Evolutionary conservation across 2,329 filamentous ascomycete species (phyloP), one percentile per base, ranked within the genome.

Genomic region (Cercospora sp.): DNA sequence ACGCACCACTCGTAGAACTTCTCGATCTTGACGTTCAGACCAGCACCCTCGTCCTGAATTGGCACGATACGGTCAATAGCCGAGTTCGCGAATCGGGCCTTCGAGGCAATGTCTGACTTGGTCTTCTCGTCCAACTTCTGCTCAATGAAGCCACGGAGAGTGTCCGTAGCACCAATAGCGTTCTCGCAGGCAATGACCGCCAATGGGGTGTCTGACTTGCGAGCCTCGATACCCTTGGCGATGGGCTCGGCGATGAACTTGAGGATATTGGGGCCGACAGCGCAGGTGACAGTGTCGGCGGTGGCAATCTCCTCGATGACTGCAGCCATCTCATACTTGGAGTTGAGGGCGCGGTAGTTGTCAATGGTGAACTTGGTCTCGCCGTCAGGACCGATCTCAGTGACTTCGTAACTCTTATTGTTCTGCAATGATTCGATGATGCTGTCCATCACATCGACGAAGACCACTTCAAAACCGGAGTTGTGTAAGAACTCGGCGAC

Each of bases 1-100:
- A 99, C 94, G 45, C 95, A 94, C 95, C 95, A 99, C 84, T 99
- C 95, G 84, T 92, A 97, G 86, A 98, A 99, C 83, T 95, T 95
- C 86, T 99, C 95, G 59, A 99, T 93, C 77, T 90, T 94, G 73
- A 99, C 95, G 77, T 97, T 90, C 55, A 99, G 87, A 65, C 93
- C 93, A 26, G 90, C 88, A 75, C 92, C 84, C 61, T 88, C 83
- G 69, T 93, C 90, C 83, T 98, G 95, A 53, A 93, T 92, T 13
- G 95, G 95, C 26, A 98, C 95, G 79, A 99, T 99, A 69, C 95
- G 92, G 85, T 99, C 95, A 79, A 99, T 97, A 75, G 95, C 95
- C 70, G 93, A 97, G 85, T 99, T 99, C 83, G 94, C 94, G 79
- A 96, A 98, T 74, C 91, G 89, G 60, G 94, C 94, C 75, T 93